These are phyloP conservation scores for Fusarium sp. DNA, from an alignment of 2,329 filamentous ascomycete genomes.

Conservation along the genomic window DNA sequence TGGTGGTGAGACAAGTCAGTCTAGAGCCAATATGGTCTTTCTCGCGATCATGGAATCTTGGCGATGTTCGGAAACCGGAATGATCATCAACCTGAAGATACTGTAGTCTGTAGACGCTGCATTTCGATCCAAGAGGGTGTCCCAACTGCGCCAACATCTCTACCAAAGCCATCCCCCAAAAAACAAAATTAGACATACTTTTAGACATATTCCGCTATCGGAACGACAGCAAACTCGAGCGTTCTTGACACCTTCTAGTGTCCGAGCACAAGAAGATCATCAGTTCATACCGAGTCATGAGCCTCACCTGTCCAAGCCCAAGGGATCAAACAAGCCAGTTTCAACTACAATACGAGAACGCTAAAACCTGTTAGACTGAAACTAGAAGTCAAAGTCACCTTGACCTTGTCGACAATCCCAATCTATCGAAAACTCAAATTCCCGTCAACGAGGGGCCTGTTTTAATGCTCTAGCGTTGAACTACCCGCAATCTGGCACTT, in stretches of 20 bases:
- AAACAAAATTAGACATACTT: not conserved
- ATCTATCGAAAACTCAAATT: not conserved
- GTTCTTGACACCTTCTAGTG: not conserved
- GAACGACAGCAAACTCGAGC: not conserved
- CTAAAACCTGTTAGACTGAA: constrained; percentile 13
- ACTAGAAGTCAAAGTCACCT: not conserved
- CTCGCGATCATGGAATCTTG: not conserved
- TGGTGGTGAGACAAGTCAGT: not conserved
- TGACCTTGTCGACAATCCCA: not conserved
- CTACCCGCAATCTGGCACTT: not conserved
- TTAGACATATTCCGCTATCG: not conserved
- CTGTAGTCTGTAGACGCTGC: not conserved
- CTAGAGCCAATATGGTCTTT: not conserved
- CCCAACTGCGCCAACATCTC: not conserved
- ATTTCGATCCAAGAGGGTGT: not conserved
- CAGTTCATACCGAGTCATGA: not conserved
- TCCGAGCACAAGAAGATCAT: not conserved
- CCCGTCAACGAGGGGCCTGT: not conserved
- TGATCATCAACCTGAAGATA: not conserved
- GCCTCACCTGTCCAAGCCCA: not conserved
- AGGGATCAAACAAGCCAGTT: constrained; percentile 5
- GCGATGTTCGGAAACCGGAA: not conserved
- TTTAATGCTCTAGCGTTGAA: not conserved
- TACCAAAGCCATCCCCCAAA: not conserved
- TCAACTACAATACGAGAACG: not conserved